Evolutionary conservation across 768 basidiomycete genomes (phyloP).

Genomic region (Kwoniella sp.): DNA sequence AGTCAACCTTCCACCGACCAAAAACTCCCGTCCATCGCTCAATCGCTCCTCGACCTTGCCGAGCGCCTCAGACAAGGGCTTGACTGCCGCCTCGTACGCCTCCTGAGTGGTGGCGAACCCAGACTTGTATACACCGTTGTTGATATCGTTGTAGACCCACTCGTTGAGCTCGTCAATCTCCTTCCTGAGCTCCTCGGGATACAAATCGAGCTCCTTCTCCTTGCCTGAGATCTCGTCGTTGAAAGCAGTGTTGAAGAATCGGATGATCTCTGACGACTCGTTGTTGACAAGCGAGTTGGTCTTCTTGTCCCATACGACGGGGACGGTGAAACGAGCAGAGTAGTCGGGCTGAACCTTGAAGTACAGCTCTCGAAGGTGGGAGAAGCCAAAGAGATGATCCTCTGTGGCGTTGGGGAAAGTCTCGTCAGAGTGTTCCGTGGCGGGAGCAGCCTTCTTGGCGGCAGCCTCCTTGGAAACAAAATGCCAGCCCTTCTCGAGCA

Average conservation of each 20-base stretch:
- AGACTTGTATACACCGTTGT: constrained; percentile 66
- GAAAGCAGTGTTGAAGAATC: constrained; percentile 80
- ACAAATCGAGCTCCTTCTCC: constrained; percentile 60
- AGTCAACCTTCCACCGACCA: constrained; percentile 77
- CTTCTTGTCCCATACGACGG: constrained; percentile 82
- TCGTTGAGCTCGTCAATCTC: constrained; percentile 81
- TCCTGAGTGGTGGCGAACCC: constrained; percentile 79
- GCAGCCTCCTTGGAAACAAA: constrained; percentile 67
- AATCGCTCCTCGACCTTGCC: constrained; percentile 76
- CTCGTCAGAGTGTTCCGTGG: constrained; percentile 36
- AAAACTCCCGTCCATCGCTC: constrained; percentile 66
- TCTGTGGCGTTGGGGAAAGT: constrained; percentile 62
- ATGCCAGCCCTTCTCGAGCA: constrained; percentile 82
- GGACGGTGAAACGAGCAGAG: constrained; percentile 54
- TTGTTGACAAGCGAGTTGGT: constrained; percentile 85
- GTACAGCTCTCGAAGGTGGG: constrained; percentile 82
- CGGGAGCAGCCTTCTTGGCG: constrained; percentile 21
- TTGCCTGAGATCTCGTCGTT: constrained; percentile 62
- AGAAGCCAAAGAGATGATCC: constrained; percentile 66
- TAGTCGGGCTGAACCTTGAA: constrained; percentile 69
- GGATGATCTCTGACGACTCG: constrained; percentile 83
- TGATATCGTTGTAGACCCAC: constrained; percentile 73
- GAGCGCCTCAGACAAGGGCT: constrained; percentile 69
- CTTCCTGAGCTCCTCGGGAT: constrained; percentile 65
- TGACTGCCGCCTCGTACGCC: constrained; percentile 75